Evolutionary conservation across 805 yeast species (phyloP).

Genomic region (Kodamaea restingae): DNA sequence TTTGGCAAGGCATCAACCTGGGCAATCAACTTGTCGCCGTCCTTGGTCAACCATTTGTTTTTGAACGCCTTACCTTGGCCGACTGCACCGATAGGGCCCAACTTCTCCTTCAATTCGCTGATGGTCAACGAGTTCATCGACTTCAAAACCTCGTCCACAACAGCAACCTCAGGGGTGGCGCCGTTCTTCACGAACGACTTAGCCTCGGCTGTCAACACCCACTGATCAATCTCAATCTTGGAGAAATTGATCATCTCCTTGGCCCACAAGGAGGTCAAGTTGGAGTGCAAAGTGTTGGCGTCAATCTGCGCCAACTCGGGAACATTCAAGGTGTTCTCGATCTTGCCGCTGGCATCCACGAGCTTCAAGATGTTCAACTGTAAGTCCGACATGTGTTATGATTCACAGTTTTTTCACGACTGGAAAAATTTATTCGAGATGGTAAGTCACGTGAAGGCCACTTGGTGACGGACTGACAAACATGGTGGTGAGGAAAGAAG

Average conservation of each 20-base stretch:
- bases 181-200: constrained; percentile 73
- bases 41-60: constrained; percentile 92
- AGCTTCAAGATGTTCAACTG: constrained; percentile 61
- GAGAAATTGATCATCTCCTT: constrained; percentile 73
- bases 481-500: too few relatives aligned
- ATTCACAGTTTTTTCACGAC: constrained; percentile 4
- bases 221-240: constrained; percentile 69
- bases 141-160: constrained; percentile 68
- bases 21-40: constrained; percentile 72
- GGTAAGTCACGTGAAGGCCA: not conserved
- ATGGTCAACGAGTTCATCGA: constrained; percentile 78
- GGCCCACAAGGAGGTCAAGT: constrained; percentile 80
- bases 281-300: constrained; percentile 69
- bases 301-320: constrained; percentile 57
- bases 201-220: constrained; percentile 79
- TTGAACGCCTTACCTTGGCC: constrained; percentile 98
- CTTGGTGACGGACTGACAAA: too few relatives aligned
- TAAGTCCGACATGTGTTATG: constrained; percentile 57
- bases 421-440: constrained; percentile 4
- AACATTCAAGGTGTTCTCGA: constrained; percentile 62
- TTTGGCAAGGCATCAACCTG: constrained; percentile 53
- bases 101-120: constrained; percentile 62
- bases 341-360: constrained; percentile 50
- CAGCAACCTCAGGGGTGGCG: constrained; percentile 77
- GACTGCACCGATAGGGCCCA: constrained; percentile 81